phyloP scores from a whole-genome alignment of 2,329 filamentous ascomycete species.

The Paecilomyces sp. region DNA sequence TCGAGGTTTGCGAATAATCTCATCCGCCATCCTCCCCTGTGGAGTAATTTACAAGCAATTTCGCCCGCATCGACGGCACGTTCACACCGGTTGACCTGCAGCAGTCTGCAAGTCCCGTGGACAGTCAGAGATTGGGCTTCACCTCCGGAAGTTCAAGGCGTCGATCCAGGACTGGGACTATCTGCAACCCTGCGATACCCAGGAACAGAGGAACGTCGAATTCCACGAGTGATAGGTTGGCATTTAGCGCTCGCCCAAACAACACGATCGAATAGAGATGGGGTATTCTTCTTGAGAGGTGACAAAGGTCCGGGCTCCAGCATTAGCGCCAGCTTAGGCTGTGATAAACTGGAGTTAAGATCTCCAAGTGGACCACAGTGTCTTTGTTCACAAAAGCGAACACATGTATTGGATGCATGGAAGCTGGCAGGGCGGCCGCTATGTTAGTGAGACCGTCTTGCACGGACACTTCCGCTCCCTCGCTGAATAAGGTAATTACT shows the following conservation, averaged over 20 bases:
- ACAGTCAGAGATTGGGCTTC: neutral
- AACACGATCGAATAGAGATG: slow-evolving; percentile 4
- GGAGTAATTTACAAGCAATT: neutral
- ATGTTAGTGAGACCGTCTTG: neutral
- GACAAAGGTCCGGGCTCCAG: slow-evolving; percentile 6
- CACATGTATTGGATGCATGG: neutral
- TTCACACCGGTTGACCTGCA: neutral
- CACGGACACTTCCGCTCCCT: neutral
- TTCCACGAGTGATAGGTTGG: slow-evolving; percentile 3
- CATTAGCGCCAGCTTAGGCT: slow-evolving; percentile 8
- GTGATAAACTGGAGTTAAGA: neutral
- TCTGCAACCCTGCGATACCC: neutral
- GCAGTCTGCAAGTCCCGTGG: neutral
- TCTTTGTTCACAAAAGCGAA: neutral
- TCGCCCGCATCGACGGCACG: neutral
- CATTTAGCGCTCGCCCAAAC: slow-evolving; percentile 1
- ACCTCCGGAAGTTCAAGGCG: neutral
- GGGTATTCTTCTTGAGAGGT: slow-evolving; percentile 1
- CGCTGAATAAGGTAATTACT: neutral
- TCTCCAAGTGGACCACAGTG: neutral
- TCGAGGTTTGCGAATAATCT: neutral
- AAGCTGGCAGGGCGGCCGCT: neutral
- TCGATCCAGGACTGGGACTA: neutral
- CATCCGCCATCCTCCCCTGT: neutral
- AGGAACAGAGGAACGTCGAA: neutral